phyloP scores from a whole-genome alignment of 768 basidiomycete genomes.

The Lactifluus volemus region DNA sequence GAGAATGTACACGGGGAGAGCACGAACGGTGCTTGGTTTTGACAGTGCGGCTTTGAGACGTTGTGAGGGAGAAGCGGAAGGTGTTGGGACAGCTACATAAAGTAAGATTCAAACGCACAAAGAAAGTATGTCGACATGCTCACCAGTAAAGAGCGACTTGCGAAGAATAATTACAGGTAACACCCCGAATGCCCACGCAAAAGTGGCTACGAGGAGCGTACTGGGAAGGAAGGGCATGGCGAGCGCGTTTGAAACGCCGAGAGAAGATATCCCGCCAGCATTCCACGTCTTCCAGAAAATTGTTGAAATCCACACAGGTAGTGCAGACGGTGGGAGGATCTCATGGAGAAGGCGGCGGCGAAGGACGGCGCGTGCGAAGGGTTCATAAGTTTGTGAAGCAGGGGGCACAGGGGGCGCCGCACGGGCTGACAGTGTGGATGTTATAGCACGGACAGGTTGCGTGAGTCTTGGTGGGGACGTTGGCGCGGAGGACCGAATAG shows the following conservation, averaged over 20 bases:
- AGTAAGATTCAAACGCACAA: neutral
- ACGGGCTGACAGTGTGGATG: constrained; percentile 32
- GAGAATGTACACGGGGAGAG: constrained; percentile 37
- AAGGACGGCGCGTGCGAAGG: constrained; percentile 53
- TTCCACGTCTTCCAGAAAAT: constrained; percentile 38
- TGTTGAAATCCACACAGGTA: constrained; percentile 38
- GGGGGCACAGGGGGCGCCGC: constrained; percentile 49
- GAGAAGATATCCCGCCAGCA: constrained; percentile 28
- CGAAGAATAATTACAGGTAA: constrained; percentile 50
- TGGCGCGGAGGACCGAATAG: neutral
- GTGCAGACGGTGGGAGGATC: constrained; percentile 43
- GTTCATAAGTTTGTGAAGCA: constrained; percentile 52
- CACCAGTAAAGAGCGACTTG: constrained; percentile 53
- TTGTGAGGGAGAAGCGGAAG: constrained; percentile 44
- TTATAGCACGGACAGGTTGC: constrained; percentile 36
- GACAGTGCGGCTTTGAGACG: constrained; percentile 38
- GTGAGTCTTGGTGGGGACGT: constrained; percentile 19
- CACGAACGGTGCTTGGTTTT: constrained; percentile 38
- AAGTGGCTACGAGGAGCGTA: constrained; percentile 34
- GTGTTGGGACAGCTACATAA: constrained; percentile 36
- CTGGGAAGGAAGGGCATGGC: constrained; percentile 31
- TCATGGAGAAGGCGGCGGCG: constrained; percentile 48
- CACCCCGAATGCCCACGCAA: constrained; percentile 44
- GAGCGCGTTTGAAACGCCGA: constrained; percentile 32
- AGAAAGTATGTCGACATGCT: constrained; percentile 21